phyloP scores from a whole-genome alignment of 2,329 filamentous ascomycete genomes.

The Colletotrichum agaves region DNA sequence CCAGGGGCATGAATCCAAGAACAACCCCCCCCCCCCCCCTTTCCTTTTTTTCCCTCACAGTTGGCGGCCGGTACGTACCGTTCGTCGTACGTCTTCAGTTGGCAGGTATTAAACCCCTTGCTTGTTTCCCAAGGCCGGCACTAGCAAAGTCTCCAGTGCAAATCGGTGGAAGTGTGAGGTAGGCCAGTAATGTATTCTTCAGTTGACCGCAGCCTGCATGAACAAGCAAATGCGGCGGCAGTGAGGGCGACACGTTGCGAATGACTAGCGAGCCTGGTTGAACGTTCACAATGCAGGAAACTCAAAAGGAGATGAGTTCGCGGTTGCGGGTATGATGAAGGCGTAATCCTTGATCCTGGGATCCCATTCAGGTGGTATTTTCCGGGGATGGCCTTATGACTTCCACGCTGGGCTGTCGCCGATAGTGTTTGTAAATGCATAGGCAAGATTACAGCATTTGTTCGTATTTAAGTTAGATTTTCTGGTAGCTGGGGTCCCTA shows the following conservation, averaged over 20 bases:
- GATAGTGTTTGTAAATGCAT: too few relatives aligned
- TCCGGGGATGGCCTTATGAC: constrained; percentile 30
- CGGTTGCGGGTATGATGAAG: constrained; percentile 7
- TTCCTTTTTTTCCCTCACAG: background rate
- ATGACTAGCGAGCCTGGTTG: constrained; percentile 2
- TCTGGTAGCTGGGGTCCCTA: too few relatives aligned
- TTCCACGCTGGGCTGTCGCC: constrained; percentile 8
- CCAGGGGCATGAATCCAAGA: constrained; percentile 1
- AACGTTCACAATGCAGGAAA: constrained; percentile 5
- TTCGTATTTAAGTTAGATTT: too few relatives aligned
- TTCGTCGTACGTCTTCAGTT: background rate
- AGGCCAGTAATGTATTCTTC: constrained; percentile 24
- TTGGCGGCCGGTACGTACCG: constrained; percentile 18
- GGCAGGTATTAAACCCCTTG: constrained; percentile 2
- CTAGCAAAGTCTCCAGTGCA: background rate
- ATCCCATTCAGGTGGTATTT: constrained; percentile 31
- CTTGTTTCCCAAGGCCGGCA: constrained; percentile 6
- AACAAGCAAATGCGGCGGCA: background rate
- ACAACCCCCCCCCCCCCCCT: too few relatives aligned
- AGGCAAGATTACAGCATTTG: too few relatives aligned
- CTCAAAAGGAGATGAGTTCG: constrained; percentile 28
- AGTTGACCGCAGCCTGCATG: constrained; percentile 11
- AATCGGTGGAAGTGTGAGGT: constrained; percentile 4
- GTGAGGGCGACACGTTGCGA: background rate
- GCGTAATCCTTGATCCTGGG: constrained; percentile 28